These are phyloP conservation scores for Colletotrichum sp. DNA, from an alignment of 2,329 filamentous ascomycete genomes.

Conservation along the genomic window DNA sequence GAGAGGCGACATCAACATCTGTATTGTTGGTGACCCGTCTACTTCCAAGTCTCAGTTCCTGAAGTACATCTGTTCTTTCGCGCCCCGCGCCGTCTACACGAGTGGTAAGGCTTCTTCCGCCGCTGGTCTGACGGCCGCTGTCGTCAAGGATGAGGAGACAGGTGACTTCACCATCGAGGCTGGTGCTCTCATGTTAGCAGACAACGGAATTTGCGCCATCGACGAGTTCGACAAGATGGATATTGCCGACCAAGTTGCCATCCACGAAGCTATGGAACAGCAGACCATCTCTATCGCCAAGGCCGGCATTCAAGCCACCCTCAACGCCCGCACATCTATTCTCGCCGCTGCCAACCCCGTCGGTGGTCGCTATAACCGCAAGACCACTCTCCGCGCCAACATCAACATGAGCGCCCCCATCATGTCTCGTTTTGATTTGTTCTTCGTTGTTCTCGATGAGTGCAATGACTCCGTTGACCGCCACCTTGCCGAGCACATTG, in stretches of 20 bases:
- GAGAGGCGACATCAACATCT: constrained; percentile 98
- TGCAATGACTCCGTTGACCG: constrained; percentile 92
- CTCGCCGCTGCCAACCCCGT: constrained; percentile 96
- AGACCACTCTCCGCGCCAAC: constrained; percentile 89
- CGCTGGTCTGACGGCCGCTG: constrained; percentile 94
- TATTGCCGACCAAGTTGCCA: constrained; percentile 93
- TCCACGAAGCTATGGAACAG: constrained; percentile 99
- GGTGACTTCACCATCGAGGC: constrained; percentile 99
- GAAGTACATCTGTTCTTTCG: constrained; percentile 96
- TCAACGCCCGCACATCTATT: constrained; percentile 95
- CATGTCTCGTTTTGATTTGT: constrained; percentile 99
- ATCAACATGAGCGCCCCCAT: constrained; percentile 99
- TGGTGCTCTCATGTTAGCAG: constrained; percentile 94
- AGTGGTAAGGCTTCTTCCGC: constrained; percentile 97
- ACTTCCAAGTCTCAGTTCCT: constrained; percentile 98
- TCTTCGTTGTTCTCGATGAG: constrained; percentile 97
- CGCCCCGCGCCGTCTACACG: constrained; percentile 96
- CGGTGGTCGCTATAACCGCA: constrained; percentile 95
- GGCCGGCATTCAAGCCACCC: constrained; percentile 95
- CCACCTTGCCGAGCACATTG: constrained; percentile 92
- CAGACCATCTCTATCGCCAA: constrained; percentile 99
- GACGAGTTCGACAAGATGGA: constrained; percentile 99
- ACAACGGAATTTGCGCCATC: constrained; percentile 97
- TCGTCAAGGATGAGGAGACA: constrained; percentile 97
- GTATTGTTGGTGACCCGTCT: constrained; percentile 94